Evolutionary conservation across 2,329 filamentous ascomycete genomes (phyloP).

Genomic region (Penicillium glabrum): DNA sequence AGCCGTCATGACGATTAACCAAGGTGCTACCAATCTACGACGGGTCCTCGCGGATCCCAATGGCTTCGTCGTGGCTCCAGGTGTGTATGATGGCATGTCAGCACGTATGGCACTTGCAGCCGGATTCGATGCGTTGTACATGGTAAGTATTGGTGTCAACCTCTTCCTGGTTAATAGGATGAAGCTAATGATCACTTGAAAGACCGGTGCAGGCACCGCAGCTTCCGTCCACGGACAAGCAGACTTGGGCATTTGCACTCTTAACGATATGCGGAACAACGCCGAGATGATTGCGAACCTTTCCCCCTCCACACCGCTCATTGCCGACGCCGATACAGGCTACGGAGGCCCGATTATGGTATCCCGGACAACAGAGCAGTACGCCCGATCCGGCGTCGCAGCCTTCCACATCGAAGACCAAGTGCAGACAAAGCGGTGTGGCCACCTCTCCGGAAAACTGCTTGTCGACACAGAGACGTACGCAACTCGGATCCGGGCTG

Average conservation of each 20-base stretch:
- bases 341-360: constrained; percentile 54
- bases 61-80: constrained; percentile 47
- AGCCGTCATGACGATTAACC: constrained; percentile 5
- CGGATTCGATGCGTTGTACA: constrained; percentile 53
- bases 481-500: constrained; percentile 39
- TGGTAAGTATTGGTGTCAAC: constrained; percentile 37
- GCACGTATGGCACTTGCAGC: constrained; percentile 50
- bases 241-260: constrained; percentile 52
- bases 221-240: constrained; percentile 51
- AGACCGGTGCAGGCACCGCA: constrained; percentile 53
- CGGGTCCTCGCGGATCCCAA: constrained; percentile 32
- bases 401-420: constrained; percentile 61
- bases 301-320: constrained; percentile 50
- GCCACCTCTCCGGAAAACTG: constrained; percentile 42
- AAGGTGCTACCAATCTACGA: constrained; percentile 32
- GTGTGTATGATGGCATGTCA: constrained; percentile 54
- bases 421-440: constrained; percentile 47
- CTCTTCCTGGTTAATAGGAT: background rate
- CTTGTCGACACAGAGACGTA: constrained; percentile 38
- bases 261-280: constrained; percentile 55
- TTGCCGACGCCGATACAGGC: constrained; percentile 57
- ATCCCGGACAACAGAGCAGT: constrained; percentile 50
- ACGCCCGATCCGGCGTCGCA: constrained; percentile 55
- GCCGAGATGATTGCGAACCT: constrained; percentile 56
- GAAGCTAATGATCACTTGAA: background rate